phyloP scores from a whole-genome alignment of 805 yeast species.

The Teunomyces barrocoloradensis region DNA sequence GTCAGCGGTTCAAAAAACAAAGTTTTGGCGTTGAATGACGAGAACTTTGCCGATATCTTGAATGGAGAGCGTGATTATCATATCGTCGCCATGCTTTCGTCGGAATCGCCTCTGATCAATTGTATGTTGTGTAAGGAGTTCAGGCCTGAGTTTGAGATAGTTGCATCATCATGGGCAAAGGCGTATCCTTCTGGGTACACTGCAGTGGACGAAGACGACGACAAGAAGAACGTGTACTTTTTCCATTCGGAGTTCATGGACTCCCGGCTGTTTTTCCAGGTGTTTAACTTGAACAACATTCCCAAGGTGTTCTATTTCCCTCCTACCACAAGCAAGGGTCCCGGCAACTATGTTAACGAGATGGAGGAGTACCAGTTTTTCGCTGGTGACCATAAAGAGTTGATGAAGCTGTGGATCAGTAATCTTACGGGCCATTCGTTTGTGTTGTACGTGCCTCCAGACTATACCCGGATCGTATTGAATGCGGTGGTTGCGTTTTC shows the following conservation, averaged over 20 bases:
- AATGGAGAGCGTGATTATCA: slow-evolving; percentile 68
- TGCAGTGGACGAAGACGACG: slow-evolving; percentile 39
- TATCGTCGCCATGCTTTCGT: slow-evolving; percentile 66
- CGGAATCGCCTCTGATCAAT: slow-evolving; percentile 68
- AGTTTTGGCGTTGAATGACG: slow-evolving; percentile 43
- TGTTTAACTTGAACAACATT: slow-evolving; percentile 62
- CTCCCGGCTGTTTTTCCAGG: slow-evolving; percentile 50
- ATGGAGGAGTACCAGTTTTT: slow-evolving; percentile 44
- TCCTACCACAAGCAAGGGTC: slow-evolving; percentile 43
- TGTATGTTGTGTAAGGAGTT: slow-evolving; percentile 73
- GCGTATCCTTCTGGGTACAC: slow-evolving; percentile 50
- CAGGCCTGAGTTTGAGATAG: slow-evolving; percentile 57
- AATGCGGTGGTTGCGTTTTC: slow-evolving; percentile 35
- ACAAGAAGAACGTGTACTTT: slow-evolving; percentile 52
- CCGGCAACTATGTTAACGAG: slow-evolving; percentile 26
- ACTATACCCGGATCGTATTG: slow-evolving; percentile 38
- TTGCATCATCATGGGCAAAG: slow-evolving; percentile 57
- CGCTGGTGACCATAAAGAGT: slow-evolving; percentile 42
- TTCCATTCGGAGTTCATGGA: slow-evolving; percentile 71
- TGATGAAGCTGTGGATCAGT: slow-evolving; percentile 36
- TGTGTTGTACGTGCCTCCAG: slow-evolving; percentile 38
- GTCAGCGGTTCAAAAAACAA: slow-evolving; percentile 16
- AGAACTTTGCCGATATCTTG: slow-evolving; percentile 54
- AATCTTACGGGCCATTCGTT: slow-evolving; percentile 33
- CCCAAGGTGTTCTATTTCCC: slow-evolving; percentile 70